Evolutionary conservation across 352 stramenopile species (phyloP).

Genomic region (Phytophthora crassamura): DNA sequence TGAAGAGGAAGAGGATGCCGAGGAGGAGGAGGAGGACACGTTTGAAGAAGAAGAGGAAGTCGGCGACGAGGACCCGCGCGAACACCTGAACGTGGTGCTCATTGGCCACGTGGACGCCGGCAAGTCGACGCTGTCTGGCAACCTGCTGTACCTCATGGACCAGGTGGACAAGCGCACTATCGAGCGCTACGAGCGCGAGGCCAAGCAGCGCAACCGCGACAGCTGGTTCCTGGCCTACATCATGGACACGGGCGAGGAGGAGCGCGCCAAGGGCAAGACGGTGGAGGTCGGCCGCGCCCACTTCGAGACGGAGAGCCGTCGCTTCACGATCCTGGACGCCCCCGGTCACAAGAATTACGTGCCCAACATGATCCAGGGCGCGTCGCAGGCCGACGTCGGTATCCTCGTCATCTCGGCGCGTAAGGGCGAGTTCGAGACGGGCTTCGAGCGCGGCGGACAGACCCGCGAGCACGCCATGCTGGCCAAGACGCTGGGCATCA

Average conservation of each 20-base stretch:
- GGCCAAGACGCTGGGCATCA: conserved; percentile 98
- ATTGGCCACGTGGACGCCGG: conserved; percentile 99
- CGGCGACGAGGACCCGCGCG: conserved; percentile 93
- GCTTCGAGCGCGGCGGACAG: conserved; percentile 98
- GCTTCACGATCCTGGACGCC: conserved; percentile 99
- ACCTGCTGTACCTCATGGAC: conserved; percentile 98
- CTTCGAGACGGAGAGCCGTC: conserved; percentile 96
- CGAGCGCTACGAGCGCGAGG: conserved; percentile 98
- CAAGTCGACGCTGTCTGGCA: conserved; percentile 98
- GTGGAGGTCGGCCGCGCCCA: conserved; percentile 94
- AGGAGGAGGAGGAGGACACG: conserved; percentile 57
- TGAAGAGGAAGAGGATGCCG: conserved; percentile 30
- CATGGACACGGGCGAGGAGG: conserved; percentile 99
- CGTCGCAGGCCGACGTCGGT: conserved; percentile 97
- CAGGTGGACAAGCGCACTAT: conserved; percentile 99
- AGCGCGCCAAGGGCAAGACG: conserved; percentile 94
- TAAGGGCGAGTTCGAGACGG: conserved; percentile 99
- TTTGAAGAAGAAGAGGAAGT: conserved; percentile 75
- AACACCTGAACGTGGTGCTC: conserved; percentile 99
- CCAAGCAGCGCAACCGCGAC: conserved; percentile 91
- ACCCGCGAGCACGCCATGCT: conserved; percentile 99
- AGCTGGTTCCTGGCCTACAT: conserved; percentile 98
- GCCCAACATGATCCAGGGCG: conserved; percentile 98
- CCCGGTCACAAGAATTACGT: conserved; percentile 99
- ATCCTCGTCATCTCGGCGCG: conserved; percentile 97